Base-by-base conservation (phyloP, 2,329 filamentous ascomycete genomes). In the Fusarium austroafricanum region DNA sequence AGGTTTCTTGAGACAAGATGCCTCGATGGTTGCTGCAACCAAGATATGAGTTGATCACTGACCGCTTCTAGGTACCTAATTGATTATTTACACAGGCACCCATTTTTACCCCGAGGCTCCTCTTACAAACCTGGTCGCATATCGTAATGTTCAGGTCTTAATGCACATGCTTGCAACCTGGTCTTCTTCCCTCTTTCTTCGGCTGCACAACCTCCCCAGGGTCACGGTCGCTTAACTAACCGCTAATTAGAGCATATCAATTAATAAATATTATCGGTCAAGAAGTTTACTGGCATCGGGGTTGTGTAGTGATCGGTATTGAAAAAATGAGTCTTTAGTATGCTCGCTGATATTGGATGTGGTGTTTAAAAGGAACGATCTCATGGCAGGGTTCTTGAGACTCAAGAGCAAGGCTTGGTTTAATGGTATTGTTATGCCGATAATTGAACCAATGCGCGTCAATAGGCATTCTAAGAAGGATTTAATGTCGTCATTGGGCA, bases 71-170 rank as follows among this genome's bases (percentile, higher is more conserved):
- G 52, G 20, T 50, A 14, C 10, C 10, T 31, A 31, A 12, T 31
- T 31, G 6, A 31, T 31, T 31, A 31, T 38, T 35, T 35, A 42
- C 20, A 23, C 38, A 44, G 29, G 29, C 20, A 29, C 17, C 20
- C 10, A 44, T 44, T 23, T 38, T 26, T 23, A 29, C 29, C 49
- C 49, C 28, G 15, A 42, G 23, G 11, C 10, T 37, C 47, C 23
- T 50, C 37, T 54, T 43, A 42, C 12, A 43, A 54, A 61, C 29
- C 33, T 52, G 52, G 59, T 64, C 37, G 45, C 60, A 58, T 58
- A 46, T 58, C 21, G 35, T 26, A 58, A 52, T 59, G 26, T 64
- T 51, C 35, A 51, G 28, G 52, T 33, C 31, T 59, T 59, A 43
- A 64, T 64, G 45, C 61, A 40, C 37, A 58, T 58, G 42, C 43